Evolutionary conservation across 169 alveolate species (phyloP).

Genomic region (Plasmodium cynomolgi): DNA sequence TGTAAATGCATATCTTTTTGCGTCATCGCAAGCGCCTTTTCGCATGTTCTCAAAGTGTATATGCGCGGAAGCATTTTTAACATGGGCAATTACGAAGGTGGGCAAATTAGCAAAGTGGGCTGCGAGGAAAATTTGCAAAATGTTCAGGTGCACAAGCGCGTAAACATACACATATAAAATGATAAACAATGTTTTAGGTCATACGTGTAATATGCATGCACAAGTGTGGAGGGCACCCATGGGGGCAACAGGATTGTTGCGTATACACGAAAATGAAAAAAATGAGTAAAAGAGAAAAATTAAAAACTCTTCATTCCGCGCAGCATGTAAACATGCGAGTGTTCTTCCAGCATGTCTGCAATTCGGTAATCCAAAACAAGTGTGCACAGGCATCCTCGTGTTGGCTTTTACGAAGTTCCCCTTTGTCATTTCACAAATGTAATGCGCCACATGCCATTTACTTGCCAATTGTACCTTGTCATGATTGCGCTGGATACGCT

Average conservation of each 20-base stretch:
- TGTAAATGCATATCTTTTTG: background rate
- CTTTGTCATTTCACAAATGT: background rate
- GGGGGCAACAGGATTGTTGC: background rate
- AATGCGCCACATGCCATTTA: background rate
- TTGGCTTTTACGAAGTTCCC: background rate
- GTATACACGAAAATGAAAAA: background rate
- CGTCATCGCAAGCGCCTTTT: background rate
- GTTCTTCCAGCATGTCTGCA: background rate
- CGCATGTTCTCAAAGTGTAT: background rate
- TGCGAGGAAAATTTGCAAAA: background rate
- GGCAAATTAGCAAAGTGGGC: background rate
- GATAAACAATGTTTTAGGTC: background rate
- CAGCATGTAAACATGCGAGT: background rate
- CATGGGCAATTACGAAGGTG: background rate
- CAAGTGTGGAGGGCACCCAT: background rate
- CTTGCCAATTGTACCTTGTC: background rate
- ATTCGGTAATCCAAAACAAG: background rate
- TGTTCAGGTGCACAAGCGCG: constrained; percentile 5
- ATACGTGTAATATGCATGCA: background rate
- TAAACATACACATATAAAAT: background rate
- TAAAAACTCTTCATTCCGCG: background rate
- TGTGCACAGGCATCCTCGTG: background rate
- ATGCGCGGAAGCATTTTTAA: background rate
- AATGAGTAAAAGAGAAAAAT: background rate
- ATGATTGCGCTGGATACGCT: background rate